Percentiles rank a stretch among this genome's conserved stretches.
Evolutionary conservation across 2,329 filamentous ascomycete genomes (phyloP).

Genomic region (Aspergillus tubingensis): DNA sequence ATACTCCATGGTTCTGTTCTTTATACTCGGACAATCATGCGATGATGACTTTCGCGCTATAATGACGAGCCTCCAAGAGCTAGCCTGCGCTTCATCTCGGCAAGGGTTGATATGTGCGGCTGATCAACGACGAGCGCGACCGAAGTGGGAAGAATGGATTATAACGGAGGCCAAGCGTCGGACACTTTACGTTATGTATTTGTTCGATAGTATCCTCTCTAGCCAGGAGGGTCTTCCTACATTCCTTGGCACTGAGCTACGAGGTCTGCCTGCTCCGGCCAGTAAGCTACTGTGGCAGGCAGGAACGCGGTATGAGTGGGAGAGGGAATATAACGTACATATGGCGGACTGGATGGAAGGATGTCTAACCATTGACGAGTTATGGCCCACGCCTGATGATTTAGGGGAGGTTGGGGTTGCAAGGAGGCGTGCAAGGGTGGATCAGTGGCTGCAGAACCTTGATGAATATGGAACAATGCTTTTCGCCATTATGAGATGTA

Average conservation of each 20-base stretch:
- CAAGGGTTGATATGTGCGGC: conserved; percentile 48
- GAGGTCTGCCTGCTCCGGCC: conserved; percentile 47
- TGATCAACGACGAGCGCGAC: conserved; percentile 43
- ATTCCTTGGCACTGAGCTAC: conserved; percentile 54
- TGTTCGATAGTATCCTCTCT: conserved; percentile 55
- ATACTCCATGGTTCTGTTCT: conserved; percentile 53
- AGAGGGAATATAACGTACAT: conserved; percentile 45
- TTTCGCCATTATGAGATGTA: conserved; percentile 52
- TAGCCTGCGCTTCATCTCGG: conserved; percentile 45
- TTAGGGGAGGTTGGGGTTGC: conserved; percentile 31
- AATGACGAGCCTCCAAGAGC: conserved; percentile 53
- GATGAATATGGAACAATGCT: conserved; percentile 58
- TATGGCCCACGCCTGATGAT: conserved; percentile 49
- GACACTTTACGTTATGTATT: conserved; percentile 55
- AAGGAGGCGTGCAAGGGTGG: conserved; percentile 42
- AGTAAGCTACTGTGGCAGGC: conserved; percentile 49
- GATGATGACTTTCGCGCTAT: conserved; percentile 42
- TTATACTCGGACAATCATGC: conserved; percentile 32
- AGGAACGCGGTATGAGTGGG: conserved; percentile 43
- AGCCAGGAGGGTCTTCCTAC: conserved; percentile 49
- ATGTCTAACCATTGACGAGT: conserved; percentile 50
- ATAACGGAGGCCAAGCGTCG: conserved; percentile 55
- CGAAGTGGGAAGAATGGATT: conserved; percentile 57
- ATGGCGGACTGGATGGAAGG: conserved; percentile 46
- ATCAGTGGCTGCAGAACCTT: conserved; percentile 53